Evolutionary conservation across 768 basidiomycete species (phyloP).

Genomic region (Pulveroboletus sp.): DNA sequence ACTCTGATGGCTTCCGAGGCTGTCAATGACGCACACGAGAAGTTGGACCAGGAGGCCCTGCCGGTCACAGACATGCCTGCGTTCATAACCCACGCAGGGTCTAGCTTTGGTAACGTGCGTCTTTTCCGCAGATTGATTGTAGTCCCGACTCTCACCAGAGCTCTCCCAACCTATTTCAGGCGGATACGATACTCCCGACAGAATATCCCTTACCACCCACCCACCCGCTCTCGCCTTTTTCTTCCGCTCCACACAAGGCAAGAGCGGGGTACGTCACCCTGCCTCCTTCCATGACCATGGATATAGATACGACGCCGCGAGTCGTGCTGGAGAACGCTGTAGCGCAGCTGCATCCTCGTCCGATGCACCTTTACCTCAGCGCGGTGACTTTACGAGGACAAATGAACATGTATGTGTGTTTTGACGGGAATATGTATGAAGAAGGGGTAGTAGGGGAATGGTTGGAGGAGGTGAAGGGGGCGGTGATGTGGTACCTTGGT

Average conservation of each 20-base stretch:
- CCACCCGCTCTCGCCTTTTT: conserved; percentile 3
- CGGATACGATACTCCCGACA: conserved; percentile 19
- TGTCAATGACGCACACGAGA: neutral
- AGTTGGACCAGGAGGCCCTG: conserved; percentile 1
- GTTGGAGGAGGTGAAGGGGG: no score
- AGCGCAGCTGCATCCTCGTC: no score
- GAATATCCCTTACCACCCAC: no score
- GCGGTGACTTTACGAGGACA: no score
- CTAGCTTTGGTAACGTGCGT: conserved; percentile 29
- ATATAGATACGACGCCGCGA: no score
- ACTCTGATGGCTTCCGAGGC: conserved; percentile 14
- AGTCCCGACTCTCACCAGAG: neutral
- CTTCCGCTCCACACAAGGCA: conserved; percentile 9
- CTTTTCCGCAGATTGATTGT: neutral
- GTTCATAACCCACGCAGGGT: conserved; percentile 13
- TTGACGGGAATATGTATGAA: no score
- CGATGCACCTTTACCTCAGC: no score
- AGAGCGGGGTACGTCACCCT: conserved; percentile 8
- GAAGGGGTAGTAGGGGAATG: no score
- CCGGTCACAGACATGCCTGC: conserved; percentile 1
- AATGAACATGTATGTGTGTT: no score
- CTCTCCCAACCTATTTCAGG: conserved; percentile 21
- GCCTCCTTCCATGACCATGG: neutral
- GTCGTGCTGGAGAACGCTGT: no score
- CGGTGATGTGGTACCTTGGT: no score